Base-by-base conservation (phyloP, 1,284 basidiomycete genomes). In the Tylopilus sp. region DNA sequence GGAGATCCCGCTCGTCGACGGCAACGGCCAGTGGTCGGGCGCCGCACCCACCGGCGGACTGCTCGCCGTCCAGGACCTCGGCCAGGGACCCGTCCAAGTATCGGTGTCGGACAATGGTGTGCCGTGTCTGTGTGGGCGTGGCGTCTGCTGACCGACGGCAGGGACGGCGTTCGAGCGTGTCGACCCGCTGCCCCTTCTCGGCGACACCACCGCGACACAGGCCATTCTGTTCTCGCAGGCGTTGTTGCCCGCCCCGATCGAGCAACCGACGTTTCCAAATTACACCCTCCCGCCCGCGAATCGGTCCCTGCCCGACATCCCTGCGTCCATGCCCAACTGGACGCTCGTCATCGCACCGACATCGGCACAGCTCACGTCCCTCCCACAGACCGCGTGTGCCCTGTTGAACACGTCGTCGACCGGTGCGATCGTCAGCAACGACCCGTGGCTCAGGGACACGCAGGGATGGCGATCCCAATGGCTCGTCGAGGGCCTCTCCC, bases 151-250 rank as follows among this genome's bases (percentile, higher is more conserved):
- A 47, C 35, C 25, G 24, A 37, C 46, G 2, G 17, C 26, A 54
- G 50, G 54, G 35, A 43, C 56, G 20, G 73, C 86, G 25, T 82
- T 85, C 57, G 58, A 76, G 48, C 48, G 75, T 4, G 67, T 82
- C 6, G 56, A 70, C 5, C 61, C 66, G 5, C 63, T 78, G 2
- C 88, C 88, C 0, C 68, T 87, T 1, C 73, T 93, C 0, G 90
- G 88, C 6, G 92, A 94, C 64, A 86, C 89, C 1, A 91, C 90
- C 0, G 75, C 83, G 2, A 86, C 84, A 50, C 82, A 87, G 63
- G 87, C 82, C 0, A 71, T 94, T n/a, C 63, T 94, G 14, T 91
- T 90, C 68, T 93, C 91, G 1, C 82, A 84, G 0, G 69, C 83
- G 0, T 82, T 87, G 46, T 69, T 74, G 19, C 61, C 68, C 6